phyloP scores from a whole-genome alignment of 345 rosid species.

The Cardamine resedifolia region DNA sequence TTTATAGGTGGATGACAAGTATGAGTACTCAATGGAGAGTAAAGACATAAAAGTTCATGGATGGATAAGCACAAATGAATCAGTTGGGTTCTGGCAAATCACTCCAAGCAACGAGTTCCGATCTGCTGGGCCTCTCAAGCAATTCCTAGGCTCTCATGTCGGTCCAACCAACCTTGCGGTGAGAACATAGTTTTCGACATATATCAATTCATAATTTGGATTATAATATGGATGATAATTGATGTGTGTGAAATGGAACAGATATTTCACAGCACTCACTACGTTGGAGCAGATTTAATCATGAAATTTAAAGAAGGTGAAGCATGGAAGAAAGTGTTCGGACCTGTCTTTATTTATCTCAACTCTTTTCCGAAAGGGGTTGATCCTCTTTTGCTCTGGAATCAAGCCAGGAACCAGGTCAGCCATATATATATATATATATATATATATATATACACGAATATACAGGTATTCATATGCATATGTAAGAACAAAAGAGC shows the following conservation, averaged over 20 bases:
- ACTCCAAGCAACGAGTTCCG: slow-evolving; percentile 94
- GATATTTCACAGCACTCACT: slow-evolving; percentile 87
- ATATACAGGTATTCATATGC: neutral
- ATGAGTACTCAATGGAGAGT: slow-evolving; percentile 70
- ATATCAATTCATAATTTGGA: neutral
- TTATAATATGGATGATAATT: neutral
- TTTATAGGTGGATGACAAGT: slow-evolving; percentile 91
- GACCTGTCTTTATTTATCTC: slow-evolving; percentile 77
- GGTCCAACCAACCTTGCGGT: slow-evolving; percentile 90
- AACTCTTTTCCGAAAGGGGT: slow-evolving; percentile 52
- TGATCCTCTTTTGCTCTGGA: slow-evolving; percentile 67
- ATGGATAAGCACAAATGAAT: slow-evolving; percentile 70
- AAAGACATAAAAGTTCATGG: slow-evolving; percentile 73
- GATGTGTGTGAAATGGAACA: slow-evolving; percentile 32
- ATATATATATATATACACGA: neutral
- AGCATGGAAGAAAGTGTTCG: slow-evolving; percentile 92
- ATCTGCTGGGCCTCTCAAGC: slow-evolving; percentile 83
- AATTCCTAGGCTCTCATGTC: slow-evolving; percentile 79
- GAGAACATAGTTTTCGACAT: slow-evolving; percentile 23
- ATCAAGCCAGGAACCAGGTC: slow-evolving; percentile 82
- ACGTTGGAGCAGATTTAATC: slow-evolving; percentile 72
- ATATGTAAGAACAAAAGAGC: slow-evolving; percentile 2
- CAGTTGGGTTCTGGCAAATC: slow-evolving; percentile 91
- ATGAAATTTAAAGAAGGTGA: slow-evolving; percentile 52
- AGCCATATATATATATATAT: too few species aligned